Evolutionary conservation across 2,329 filamentous ascomycete species (phyloP), one percentile per base, ranked within the genome.

Genomic region (Fusarium siculi): DNA sequence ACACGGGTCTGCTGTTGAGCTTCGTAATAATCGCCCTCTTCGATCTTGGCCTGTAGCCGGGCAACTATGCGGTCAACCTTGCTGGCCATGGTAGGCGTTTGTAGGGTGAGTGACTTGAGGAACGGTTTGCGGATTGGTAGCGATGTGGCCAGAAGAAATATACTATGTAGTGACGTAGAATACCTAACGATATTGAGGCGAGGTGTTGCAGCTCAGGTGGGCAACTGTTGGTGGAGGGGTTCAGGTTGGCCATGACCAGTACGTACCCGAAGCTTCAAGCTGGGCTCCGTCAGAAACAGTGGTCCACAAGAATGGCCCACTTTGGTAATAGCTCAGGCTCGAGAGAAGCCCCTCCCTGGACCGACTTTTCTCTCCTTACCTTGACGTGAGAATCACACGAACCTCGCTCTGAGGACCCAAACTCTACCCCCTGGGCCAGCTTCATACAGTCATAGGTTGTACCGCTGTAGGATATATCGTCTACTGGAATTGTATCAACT

Each of bases 1-100:
- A 98, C 95, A 72, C 96, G 94, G 75, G 97, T 94, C 86, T 99
- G 96, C 84, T 99, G 96, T 85, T 98, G 96, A 66, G 96, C 96
- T 88, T 99, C 96, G 86, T 99, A 99, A 88, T 91, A 98, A 81
- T 96, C 92, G 79, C 95, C 96, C 83, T 97, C 94, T 75, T 90
- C 87, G 83, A 97, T 97, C 83, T 94, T 96, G 83, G 93, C 87
- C 84, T 96, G 93, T 81, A 98, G 91, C 32, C 89, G 87, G 64
- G 86, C 81, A 76, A 90, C 89, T 81, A 90, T 90, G 50, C 81
- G 80, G 47, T 84, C 81, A 74, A 83, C 82, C 72, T 84, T 83
- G 78, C 73, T 83, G 58, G 82, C 81, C 82, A 84, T 84, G 66
- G 43, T 74, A 66, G 49, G 32, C 52, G n/a, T 40, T 60, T 18